Conservation (phyloP, 352 stramenopile genomes). For the Pythium vanterpoolii region DNA sequence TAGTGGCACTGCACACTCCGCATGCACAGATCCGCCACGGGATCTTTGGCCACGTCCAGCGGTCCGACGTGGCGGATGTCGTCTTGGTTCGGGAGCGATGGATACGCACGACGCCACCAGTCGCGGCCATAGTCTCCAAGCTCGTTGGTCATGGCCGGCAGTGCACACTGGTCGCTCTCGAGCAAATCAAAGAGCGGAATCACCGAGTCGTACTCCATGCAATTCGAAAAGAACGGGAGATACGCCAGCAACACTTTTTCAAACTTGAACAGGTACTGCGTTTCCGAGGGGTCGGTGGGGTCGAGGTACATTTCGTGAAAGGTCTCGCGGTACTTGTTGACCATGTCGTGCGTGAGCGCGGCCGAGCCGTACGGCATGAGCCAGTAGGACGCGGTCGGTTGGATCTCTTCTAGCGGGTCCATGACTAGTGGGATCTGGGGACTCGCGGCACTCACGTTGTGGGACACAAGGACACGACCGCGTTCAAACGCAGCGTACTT, state of each 20-base stretch:
- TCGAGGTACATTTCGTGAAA: slow-evolving; percentile 90
- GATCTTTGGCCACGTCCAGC: slow-evolving; percentile 83
- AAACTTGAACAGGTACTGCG: slow-evolving; percentile 72
- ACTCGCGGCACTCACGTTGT: slow-evolving; percentile 89
- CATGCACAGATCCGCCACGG: slow-evolving; percentile 91
- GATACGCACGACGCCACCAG: slow-evolving; percentile 73
- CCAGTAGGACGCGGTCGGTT: slow-evolving; percentile 54
- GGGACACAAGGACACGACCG: slow-evolving; percentile 91
- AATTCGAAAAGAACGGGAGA: slow-evolving; percentile 96
- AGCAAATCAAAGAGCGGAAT: slow-evolving; percentile 92
- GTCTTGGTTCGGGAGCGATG: slow-evolving; percentile 92
- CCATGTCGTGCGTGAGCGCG: slow-evolving; percentile 82
- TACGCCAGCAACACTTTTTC: slow-evolving; percentile 91
- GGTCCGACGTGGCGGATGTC: slow-evolving; percentile 90
- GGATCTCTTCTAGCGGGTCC: slow-evolving; percentile 63
- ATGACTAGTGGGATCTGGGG: slow-evolving; percentile 66
- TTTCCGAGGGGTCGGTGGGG: slow-evolving; percentile 31
- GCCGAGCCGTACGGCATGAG: slow-evolving; percentile 70
- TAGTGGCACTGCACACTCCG: slow-evolving; percentile 88
- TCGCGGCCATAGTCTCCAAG: slow-evolving; percentile 53
- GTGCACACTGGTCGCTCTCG: slow-evolving; percentile 87
- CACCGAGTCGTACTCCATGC: slow-evolving; percentile 94
- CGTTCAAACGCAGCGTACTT: slow-evolving; percentile 91
- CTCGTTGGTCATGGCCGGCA: slow-evolving; percentile 84
- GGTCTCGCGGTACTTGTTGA: slow-evolving; percentile 94